Base-by-base conservation (phyloP, 2,329 filamentous ascomycete species). In the Cladophialophora exuberans region DNA sequence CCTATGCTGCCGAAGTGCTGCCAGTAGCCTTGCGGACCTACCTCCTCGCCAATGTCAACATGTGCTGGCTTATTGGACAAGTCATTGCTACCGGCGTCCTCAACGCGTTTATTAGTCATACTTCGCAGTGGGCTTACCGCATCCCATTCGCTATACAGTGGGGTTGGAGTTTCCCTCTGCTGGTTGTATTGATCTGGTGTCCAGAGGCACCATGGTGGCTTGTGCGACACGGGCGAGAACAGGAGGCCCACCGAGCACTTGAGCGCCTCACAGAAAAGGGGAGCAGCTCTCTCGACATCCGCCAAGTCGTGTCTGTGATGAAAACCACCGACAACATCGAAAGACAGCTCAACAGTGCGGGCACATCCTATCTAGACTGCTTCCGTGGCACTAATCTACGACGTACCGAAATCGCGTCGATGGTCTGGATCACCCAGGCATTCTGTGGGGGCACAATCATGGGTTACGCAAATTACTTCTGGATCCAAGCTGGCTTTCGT, bases 11-110 rank as follows among this genome's bases (percentile, higher is more conserved):
- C 0, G 79, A 71, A 52, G 30, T 60, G 10, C 17, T 18, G 10
- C 73, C 79, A 0, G 71, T 79, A 10, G 70, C 71, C 3, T 69
- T 81, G 1, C 74, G 79, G 23, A 78, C 78, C 22, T 66, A 79
- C 26, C 67, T 78, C 0, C 79, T 77, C 0, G 73, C 72, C 73
- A 57, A 72, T 68, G 10, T 74, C 74, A 31, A 64, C 76, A 2
- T 66, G 73, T 3, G 36, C 36, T 41, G 36, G 36, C n/a, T 22
- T 3, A 11, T 41, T 18, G 36, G 36, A 4, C 36, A 41, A 18
- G 72, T 74, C 22, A 73, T 69, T 13, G 67, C 76, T 1, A 74
- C 73, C 0, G 73, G 72, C 0, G 69, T 76, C 10, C 64, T 71
- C 6, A 68, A 72, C 0, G 71, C 70, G 15, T 65, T 73, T n/a